A percentile compares a stretch with the other conserved stretches of the same genome.
These are phyloP conservation scores for Starmerella etchellsii DNA, from an alignment of 805 yeast species.

Conservation along the genomic window DNA sequence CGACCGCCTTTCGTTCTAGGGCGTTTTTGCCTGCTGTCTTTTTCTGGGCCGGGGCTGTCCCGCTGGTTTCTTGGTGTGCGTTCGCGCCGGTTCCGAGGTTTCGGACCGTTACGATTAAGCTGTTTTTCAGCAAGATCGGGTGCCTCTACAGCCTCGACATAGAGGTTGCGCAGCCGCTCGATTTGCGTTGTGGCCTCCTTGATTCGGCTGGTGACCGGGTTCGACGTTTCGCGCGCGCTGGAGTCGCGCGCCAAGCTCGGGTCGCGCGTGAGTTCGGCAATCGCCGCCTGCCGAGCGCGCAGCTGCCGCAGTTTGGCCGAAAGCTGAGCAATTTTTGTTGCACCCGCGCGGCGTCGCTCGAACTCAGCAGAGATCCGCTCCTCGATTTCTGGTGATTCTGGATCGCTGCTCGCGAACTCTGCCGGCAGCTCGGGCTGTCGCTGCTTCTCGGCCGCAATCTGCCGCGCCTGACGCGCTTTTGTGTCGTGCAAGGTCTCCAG, in stretches of 20 bases:
- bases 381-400: slow-evolving; percentile 3
- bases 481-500: background rate
- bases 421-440: background rate
- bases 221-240: background rate
- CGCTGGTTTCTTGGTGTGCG: no score
- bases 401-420: background rate
- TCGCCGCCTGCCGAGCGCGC: background rate
- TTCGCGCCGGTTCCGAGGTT: no score
- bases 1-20: no score
- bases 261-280: slow-evolving; percentile 2
- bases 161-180: background rate
- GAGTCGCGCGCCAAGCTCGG: background rate
- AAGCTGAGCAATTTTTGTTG: background rate
- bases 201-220: background rate
- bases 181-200: background rate
- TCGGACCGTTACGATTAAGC: no score
- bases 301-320: background rate
- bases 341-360: background rate
- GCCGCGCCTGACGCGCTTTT: background rate
- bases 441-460: background rate
- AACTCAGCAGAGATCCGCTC: slow-evolving; percentile 3
- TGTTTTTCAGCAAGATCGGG: no score
- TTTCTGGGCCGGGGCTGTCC: no score
- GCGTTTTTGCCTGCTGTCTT: no score
- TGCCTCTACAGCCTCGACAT: background rate